phyloP scores from a whole-genome alignment of 768 basidiomycete species.

The Coprinellus micaceus region DNA sequence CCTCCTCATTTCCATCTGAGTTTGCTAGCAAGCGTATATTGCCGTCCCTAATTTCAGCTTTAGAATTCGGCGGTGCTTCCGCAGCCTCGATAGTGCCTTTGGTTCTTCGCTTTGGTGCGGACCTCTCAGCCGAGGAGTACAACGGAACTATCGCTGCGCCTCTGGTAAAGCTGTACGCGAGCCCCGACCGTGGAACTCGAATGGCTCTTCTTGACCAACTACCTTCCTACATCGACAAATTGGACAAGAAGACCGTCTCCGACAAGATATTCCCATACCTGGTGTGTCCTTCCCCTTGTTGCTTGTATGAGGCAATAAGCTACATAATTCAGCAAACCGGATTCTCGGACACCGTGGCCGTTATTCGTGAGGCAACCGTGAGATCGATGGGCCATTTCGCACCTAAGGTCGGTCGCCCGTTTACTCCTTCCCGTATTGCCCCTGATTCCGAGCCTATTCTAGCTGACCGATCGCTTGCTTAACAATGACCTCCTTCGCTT shows the following conservation, averaged over 20 bases:
- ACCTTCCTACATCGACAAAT: constrained; percentile 76
- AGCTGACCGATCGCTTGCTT: constrained; percentile 88
- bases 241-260: constrained; percentile 80
- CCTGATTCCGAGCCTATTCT: background rate
- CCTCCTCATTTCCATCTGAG: constrained; percentile 77
- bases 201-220: constrained; percentile 92
- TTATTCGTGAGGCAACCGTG: constrained; percentile 92
- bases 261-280: constrained; percentile 93
- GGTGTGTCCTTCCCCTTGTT: constrained; percentile 40
- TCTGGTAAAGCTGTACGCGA: constrained; percentile 79
- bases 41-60: constrained; percentile 74
- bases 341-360: constrained; percentile 89
- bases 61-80: constrained; percentile 75
- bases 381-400: constrained; percentile 82
- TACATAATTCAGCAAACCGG: constrained; percentile 75
- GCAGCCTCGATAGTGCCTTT: constrained; percentile 80
- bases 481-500: constrained; percentile 95
- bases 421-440: background rate
- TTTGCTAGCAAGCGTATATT: constrained; percentile 85
- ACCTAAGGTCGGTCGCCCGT: constrained; percentile 57
- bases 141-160: constrained; percentile 65
- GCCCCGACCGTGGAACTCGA: constrained; percentile 87
- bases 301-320: background rate
- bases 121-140: constrained; percentile 70
- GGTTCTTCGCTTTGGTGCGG: constrained; percentile 74